Conservation (phyloP, 768 basidiomycete species). For the Boletus rubescentipes region DNA sequence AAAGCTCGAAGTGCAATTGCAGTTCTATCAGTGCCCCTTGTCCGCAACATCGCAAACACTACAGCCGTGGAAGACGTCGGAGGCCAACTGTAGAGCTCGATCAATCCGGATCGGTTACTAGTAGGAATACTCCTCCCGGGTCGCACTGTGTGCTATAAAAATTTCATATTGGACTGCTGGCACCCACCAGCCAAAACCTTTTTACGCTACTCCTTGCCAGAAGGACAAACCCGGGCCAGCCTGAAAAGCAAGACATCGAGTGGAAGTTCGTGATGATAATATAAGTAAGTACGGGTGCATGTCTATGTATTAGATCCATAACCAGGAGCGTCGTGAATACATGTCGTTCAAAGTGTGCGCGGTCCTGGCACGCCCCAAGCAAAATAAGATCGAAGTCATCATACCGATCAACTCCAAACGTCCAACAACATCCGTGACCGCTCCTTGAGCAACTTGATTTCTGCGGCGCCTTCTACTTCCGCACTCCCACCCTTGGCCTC, state of each 20-base stretch:
- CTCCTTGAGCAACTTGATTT: slow-evolving; percentile 95
- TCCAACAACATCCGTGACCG: slow-evolving; percentile 83
- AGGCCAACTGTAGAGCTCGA: background rate
- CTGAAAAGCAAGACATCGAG: no score
- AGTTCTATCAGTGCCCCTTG: slow-evolving; percentile 4
- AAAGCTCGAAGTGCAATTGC: slow-evolving; percentile 6
- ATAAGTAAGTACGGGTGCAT: slow-evolving; percentile 2
- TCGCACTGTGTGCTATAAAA: no score
- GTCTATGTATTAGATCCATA: slow-evolving; percentile 23
- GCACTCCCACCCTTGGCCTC: slow-evolving; percentile 91
- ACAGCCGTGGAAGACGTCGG: background rate
- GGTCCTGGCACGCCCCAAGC: background rate
- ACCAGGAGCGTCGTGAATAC: slow-evolving; percentile 10
- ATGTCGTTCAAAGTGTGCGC: slow-evolving; percentile 2
- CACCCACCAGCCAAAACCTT: background rate
- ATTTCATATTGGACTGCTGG: background rate
- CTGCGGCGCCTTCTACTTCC: slow-evolving; percentile 85
- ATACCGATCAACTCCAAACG: slow-evolving; percentile 76
- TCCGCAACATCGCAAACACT: slow-evolving; percentile 21
- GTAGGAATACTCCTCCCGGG: no score
- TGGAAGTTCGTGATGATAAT: slow-evolving; percentile 6
- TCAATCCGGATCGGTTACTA: background rate
- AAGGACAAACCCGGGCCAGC: no score
- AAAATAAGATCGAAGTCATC: background rate
- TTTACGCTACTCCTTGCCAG: no score